Percentiles rank a stretch among this genome's conserved stretches.
These are phyloP conservation scores for Chrysanthemum seticuspe DNA, from an alignment of 129 eudicot genomes.

Conservation along the genomic window DNA sequence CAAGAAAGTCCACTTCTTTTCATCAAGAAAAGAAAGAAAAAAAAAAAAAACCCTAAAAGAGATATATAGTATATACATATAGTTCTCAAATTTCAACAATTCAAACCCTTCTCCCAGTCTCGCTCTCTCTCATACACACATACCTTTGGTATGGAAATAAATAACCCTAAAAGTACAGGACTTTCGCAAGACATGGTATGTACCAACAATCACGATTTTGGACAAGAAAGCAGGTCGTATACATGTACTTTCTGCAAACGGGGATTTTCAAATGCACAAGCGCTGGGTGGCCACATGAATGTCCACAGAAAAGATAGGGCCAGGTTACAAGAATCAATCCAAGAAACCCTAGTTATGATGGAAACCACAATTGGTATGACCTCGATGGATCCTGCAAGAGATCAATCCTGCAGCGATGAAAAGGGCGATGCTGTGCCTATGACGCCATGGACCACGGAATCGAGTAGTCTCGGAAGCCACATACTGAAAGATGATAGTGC, in stretches of 20 bases:
- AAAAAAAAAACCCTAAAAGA: neutral
- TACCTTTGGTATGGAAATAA: constrained; percentile 23
- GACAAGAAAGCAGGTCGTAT: constrained; percentile 32
- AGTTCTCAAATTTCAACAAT: constrained; percentile 1
- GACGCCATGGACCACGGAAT: constrained; percentile 19
- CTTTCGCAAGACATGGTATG: constrained; percentile 25
- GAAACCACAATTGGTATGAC: constrained; percentile 17
- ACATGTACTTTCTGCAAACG: constrained; percentile 53
- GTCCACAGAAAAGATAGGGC: constrained; percentile 67
- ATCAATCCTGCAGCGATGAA: constrained; percentile 18
- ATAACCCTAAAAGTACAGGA: constrained; percentile 23
- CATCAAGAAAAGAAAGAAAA: neutral
- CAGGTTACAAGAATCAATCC: constrained; percentile 42
- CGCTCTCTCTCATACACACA: neutral
- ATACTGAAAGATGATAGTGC: constrained; percentile 26
- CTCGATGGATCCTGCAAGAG: constrained; percentile 12
- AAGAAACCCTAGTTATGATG: constrained; percentile 20
- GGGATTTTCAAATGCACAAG: constrained; percentile 65
- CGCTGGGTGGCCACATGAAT: constrained; percentile 71
- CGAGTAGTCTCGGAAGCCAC: constrained; percentile 7
- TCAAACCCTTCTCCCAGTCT: neutral
- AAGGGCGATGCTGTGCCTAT: constrained; percentile 14
- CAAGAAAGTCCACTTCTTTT: constrained; percentile 21
- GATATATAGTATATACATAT: neutral
- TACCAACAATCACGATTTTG: constrained; percentile 22